Conservation (phyloP, 331 rosid species). For the Phaseolus coccineus region DNA sequence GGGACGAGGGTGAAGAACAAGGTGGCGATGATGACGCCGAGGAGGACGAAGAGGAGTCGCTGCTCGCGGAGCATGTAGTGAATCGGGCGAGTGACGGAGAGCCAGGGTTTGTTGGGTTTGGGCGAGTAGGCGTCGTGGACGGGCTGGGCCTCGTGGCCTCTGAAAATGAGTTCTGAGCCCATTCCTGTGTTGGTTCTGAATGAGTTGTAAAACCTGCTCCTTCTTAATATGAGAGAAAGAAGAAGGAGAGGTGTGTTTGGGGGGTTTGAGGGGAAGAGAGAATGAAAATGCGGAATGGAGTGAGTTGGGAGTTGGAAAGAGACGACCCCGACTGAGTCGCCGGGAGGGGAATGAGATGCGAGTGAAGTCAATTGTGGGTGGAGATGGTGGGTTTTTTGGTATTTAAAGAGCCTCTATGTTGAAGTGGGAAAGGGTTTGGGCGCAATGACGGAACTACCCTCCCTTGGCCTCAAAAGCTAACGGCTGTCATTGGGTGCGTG, state of each 20-base stretch:
- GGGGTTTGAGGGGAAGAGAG: neutral
- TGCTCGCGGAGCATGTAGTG: slow-evolving; percentile 84
- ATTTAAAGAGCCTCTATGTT: slow-evolving; percentile 37
- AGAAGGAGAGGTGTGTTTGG: neutral
- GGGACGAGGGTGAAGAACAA: slow-evolving; percentile 63
- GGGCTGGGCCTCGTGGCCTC: slow-evolving; percentile 85
- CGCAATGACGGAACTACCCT: slow-evolving; percentile 47
- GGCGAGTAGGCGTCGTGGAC: slow-evolving; percentile 72
- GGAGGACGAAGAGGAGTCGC: slow-evolving; percentile 70
- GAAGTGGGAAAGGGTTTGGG: neutral
- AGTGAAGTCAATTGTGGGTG: neutral
- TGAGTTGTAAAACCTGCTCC: neutral
- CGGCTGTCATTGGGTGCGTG: slow-evolving; percentile 31
- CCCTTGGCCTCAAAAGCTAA: slow-evolving; percentile 27
- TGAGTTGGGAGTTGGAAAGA: slow-evolving; percentile 39
- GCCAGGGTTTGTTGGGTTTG: slow-evolving; percentile 82
- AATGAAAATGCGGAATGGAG: neutral
- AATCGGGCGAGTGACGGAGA: slow-evolving; percentile 68
- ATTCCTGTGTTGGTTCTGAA: slow-evolving; percentile 33
- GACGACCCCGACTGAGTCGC: slow-evolving; percentile 53
- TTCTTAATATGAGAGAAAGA: neutral
- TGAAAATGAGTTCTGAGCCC: slow-evolving; percentile 80
- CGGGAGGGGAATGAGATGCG: slow-evolving; percentile 37
- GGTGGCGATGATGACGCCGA: slow-evolving; percentile 83
- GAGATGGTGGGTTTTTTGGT: neutral